A percentile compares a stretch with the other conserved stretches of the same genome.
phyloP scores from a whole-genome alignment of 176 grass and related monocot species.

The Eleusine coracana region DNA sequence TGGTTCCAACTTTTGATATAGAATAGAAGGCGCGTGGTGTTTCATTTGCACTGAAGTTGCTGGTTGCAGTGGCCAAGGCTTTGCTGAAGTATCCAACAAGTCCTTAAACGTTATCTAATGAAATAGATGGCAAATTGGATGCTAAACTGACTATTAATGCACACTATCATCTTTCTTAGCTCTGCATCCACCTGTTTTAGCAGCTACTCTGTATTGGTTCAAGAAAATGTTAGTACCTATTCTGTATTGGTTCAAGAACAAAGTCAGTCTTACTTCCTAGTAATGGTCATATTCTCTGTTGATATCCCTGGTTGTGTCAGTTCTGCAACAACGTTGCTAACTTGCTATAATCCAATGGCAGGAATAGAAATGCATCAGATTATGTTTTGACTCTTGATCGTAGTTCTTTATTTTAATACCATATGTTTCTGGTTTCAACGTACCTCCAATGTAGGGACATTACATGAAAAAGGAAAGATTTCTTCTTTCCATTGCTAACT shows the following conservation, averaged over 20 bases:
- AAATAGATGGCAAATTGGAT: background rate
- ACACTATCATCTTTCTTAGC: background rate
- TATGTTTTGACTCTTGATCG: background rate
- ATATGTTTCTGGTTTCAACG: background rate
- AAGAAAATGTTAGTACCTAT: background rate
- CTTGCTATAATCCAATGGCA: background rate
- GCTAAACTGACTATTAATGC: background rate
- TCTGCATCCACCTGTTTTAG: background rate
- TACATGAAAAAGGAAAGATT: background rate
- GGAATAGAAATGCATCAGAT: conserved; percentile 14
- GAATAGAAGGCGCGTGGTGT: background rate
- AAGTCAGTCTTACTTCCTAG: background rate
- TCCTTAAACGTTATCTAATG: background rate
- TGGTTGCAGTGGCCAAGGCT: background rate
- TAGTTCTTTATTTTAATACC: background rate
- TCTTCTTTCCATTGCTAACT: background rate
- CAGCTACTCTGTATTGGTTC: background rate
- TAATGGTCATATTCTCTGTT: background rate
- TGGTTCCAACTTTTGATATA: background rate
- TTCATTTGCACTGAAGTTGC: background rate
- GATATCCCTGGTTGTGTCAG: background rate
- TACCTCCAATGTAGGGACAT: background rate
- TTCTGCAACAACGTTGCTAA: background rate
- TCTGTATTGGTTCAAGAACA: background rate
- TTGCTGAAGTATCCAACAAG: background rate